Conservation (phyloP, 768 basidiomycete species). For the Nevesoporus exiguus region DNA sequence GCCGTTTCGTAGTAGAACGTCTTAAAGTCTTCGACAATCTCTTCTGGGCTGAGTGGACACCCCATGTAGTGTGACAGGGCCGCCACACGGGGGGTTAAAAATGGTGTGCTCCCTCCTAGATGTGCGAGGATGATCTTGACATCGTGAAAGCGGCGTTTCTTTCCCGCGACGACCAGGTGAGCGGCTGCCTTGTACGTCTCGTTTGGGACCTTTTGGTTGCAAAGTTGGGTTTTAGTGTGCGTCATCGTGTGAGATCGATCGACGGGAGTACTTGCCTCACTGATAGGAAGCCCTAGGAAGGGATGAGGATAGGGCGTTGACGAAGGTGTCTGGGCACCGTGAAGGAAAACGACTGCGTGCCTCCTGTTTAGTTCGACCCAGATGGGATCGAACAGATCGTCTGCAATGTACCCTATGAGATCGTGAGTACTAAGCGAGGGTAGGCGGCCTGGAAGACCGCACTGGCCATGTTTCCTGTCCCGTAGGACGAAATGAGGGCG, state of each 20-base stretch:
- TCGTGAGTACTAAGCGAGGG: constrained; percentile 3
- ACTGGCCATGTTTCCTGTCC: constrained; percentile 54
- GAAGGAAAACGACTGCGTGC: constrained; percentile 62
- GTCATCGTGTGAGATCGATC: constrained; percentile 1
- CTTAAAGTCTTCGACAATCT: constrained; percentile 66
- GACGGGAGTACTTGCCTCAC: constrained; percentile 45
- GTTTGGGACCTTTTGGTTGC: constrained; percentile 57
- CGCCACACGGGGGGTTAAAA: constrained; percentile 67
- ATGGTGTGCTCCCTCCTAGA: constrained; percentile 65
- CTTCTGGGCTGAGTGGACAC: constrained; percentile 54
- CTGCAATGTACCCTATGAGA: constrained; percentile 57
- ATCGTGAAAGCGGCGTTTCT: constrained; percentile 57
- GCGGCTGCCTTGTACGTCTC: constrained; percentile 82
- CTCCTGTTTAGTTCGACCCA: constrained; percentile 69
- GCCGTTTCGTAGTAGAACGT: constrained; percentile 76
- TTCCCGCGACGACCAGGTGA: constrained; percentile 70
- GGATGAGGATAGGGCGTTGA: constrained; percentile 62
- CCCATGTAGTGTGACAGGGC: constrained; percentile 69
- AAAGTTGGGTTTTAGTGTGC: constrained; percentile 5
- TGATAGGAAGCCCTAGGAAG: constrained; percentile 63
- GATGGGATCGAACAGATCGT: constrained; percentile 59
- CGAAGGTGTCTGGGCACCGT: constrained; percentile 65
- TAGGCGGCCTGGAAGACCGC: constrained; percentile 12
- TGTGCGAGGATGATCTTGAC: constrained; percentile 70
- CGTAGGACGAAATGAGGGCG: constrained; percentile 65